phyloP scores from a whole-genome alignment of 108 stramenopile species.

The Pseudonitzschia multistriata region DNA sequence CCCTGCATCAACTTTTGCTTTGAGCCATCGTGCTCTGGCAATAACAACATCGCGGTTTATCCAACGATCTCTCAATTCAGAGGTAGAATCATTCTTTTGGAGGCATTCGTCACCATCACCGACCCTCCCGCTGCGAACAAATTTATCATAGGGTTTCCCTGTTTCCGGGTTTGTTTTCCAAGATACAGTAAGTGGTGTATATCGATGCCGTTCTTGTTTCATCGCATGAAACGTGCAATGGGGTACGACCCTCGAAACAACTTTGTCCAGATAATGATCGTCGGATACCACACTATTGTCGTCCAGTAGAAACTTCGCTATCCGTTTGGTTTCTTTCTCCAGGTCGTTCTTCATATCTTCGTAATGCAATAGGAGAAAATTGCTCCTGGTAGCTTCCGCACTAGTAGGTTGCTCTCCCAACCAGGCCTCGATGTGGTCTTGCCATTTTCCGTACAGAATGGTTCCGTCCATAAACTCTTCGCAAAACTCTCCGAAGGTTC shows the following conservation, averaged over 20 bases:
- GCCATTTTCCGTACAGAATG: slow-evolving; percentile 49
- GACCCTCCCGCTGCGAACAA: slow-evolving; percentile 10
- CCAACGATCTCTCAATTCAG: background rate
- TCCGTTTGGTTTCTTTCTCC: slow-evolving; percentile 4
- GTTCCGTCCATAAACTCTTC: slow-evolving; percentile 53
- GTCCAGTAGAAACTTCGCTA: slow-evolving; percentile 9
- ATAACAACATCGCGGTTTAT: background rate
- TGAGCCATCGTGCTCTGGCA: background rate
- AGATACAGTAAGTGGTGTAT: slow-evolving; percentile 10
- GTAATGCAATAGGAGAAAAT: slow-evolving; percentile 17
- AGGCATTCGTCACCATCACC: slow-evolving; percentile 9
- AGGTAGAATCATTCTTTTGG: background rate
- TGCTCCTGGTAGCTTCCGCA: background rate
- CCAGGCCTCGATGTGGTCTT: slow-evolving; percentile 57
- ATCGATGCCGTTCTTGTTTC: background rate
- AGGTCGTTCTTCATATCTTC: slow-evolving; percentile 22
- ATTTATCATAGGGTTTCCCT: slow-evolving; percentile 3
- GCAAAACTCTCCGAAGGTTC: slow-evolving; percentile 36
- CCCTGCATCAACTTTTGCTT: background rate
- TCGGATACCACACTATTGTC: background rate
- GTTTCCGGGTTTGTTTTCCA: slow-evolving; percentile 13
- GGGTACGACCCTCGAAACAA: background rate
- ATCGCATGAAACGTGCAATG: slow-evolving; percentile 12
- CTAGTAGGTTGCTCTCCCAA: slow-evolving; percentile 16
- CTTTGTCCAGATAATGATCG: background rate